A percentile compares a stretch with the other conserved stretches of the same genome.
Evolutionary conservation across 441 rosid species (phyloP).

Genomic region (Rhodomyrtus psidioides): DNA sequence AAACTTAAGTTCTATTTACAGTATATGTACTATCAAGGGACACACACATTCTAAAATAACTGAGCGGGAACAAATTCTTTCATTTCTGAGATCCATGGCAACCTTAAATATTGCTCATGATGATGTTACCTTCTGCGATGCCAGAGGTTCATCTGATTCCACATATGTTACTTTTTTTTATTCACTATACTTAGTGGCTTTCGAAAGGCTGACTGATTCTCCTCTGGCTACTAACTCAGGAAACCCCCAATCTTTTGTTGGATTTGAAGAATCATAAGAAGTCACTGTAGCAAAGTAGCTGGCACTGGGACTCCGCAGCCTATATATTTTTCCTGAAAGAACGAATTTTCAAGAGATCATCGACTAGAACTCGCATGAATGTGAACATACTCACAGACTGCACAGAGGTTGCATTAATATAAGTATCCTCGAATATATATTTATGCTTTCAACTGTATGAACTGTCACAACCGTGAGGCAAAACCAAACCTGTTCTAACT

Average conservation of each 20-base stretch:
- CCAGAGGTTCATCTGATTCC: constrained; percentile 14
- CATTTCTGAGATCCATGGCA: not conserved
- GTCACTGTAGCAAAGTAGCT: constrained; percentile 63
- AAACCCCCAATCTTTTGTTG: constrained; percentile 82
- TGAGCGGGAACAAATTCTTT: not conserved
- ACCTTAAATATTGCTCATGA: not conserved
- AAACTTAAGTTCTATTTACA: not conserved
- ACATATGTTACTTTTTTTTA: constrained; percentile 10
- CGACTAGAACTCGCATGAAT: not conserved
- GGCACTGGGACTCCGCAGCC: constrained; percentile 59
- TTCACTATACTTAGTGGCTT: constrained; percentile 20
- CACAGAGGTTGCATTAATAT: not conserved
- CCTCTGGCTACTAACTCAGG: constrained; percentile 43
- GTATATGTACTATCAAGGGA: not conserved
- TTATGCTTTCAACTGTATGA: not conserved
- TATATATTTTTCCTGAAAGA: constrained; percentile 75
- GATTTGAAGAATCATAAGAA: constrained; percentile 75
- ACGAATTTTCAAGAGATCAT: not conserved
- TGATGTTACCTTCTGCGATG: constrained; percentile 43
- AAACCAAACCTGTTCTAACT: constrained; percentile 81
- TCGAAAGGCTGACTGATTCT: constrained; percentile 12
- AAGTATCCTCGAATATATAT: not conserved
- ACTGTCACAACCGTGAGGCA: constrained; percentile 11
- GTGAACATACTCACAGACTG: not conserved
- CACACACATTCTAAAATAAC: not conserved